phyloP scores from a whole-genome alignment of 2,329 filamentous ascomycete genomes.

The Plenodomus biglobosus region DNA sequence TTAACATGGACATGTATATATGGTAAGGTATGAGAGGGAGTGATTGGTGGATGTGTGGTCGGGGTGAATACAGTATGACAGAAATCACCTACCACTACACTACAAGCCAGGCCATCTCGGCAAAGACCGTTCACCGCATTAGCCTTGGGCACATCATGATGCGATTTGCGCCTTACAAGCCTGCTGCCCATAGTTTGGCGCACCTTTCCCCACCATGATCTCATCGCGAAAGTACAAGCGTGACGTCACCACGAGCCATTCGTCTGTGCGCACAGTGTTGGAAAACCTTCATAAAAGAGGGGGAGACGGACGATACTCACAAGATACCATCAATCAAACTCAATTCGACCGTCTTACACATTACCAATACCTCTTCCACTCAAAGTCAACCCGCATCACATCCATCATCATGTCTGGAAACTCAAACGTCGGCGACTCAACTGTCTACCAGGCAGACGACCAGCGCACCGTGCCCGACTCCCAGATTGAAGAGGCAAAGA shows the following conservation, averaged over 20 bases:
- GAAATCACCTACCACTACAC: too few species aligned
- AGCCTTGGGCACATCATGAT: conserved; percentile 13
- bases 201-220: conserved; percentile 28
- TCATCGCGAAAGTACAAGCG: conserved; percentile 12
- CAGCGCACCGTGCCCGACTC: conserved; percentile 66
- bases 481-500: conserved; percentile 54
- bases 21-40: too few species aligned
- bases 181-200: conserved; percentile 17
- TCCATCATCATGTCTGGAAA: conserved; percentile 51
- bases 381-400: conserved; percentile 3
- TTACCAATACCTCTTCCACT: conserved; percentile 2
- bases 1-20: too few species aligned
- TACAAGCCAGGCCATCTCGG: conserved; percentile 2
- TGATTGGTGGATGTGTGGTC: too few species aligned
- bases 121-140: conserved; percentile 1
- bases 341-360: conserved; percentile 1
- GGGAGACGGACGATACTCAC: conserved; percentile 2
- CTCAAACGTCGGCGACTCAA: conserved; percentile 67
- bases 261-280: conserved; percentile 10
- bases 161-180: conserved; percentile 2
- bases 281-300: conserved; percentile 12
- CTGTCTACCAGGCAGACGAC: conserved; percentile 75
- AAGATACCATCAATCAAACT: background rate
- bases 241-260: conserved; percentile 20
- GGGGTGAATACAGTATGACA: too few species aligned